Evolutionary conservation across 2,329 filamentous ascomycete genomes (phyloP).

Genomic region (Trichoderma sp.): DNA sequence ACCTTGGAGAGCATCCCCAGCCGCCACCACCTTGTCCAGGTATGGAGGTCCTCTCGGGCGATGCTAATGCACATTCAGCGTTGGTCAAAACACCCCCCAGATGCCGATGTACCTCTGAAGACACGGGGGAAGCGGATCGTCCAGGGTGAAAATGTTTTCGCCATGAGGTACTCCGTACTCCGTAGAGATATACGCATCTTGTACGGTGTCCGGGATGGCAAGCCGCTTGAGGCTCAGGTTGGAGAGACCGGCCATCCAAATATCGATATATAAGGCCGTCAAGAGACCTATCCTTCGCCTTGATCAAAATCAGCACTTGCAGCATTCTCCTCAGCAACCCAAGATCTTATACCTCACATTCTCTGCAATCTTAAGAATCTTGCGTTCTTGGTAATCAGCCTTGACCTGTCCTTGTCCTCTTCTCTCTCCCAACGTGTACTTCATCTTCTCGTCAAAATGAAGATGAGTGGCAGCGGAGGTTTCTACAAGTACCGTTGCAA

Average conservation of each 20-base stretch:
- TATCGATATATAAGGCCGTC: conserved; percentile 22
- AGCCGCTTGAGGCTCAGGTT: not conserved
- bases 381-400: not conserved
- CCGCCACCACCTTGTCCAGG: conserved; percentile 16
- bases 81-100: conserved; percentile 17
- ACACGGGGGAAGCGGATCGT: conserved; percentile 13
- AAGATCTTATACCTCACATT: not conserved
- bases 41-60: conserved; percentile 1
- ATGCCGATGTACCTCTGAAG: not conserved
- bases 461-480: conserved; percentile 45
- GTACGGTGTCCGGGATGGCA: conserved; percentile 7
- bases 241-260: not conserved
- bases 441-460: conserved; percentile 7
- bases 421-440: not conserved
- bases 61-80: conserved; percentile 13
- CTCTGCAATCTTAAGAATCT: not conserved
- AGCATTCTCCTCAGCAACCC: not conserved
- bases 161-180: not conserved
- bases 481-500: conserved; percentile 60
- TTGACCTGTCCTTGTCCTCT: not conserved
- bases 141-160: conserved; percentile 14
- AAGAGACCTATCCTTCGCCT: conserved; percentile 1
- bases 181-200: not conserved
- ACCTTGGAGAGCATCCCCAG: conserved; percentile 9
- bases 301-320: conserved; percentile 11